A percentile compares a stretch with the other conserved stretches of the same genome.
phyloP scores from a whole-genome alignment of 2,329 filamentous ascomycete species.

The Tolypocladium pustulatum region DNA sequence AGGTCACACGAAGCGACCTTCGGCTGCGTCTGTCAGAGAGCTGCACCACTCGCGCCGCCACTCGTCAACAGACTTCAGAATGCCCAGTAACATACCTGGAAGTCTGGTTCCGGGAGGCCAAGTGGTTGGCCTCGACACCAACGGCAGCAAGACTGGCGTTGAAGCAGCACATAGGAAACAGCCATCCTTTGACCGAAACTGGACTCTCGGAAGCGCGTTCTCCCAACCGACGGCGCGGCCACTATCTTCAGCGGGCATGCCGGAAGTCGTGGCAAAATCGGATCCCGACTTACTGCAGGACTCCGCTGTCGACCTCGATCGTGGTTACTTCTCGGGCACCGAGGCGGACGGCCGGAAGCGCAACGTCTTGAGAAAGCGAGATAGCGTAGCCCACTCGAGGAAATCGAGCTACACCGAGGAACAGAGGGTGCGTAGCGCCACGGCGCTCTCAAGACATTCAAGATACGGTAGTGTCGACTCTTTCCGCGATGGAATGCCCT shows the following conservation, averaged over 20 bases:
- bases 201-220: conserved; percentile 50
- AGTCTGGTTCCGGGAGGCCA: conserved; percentile 8
- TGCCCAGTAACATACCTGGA: conserved; percentile 13
- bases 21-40: conserved; percentile 71
- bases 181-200: conserved; percentile 60
- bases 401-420: conserved; percentile 72
- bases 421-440: conserved; percentile 54
- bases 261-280: conserved; percentile 28
- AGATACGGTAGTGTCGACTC: conserved; percentile 73
- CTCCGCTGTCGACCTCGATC: conserved; percentile 56
- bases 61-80: conserved; percentile 70
- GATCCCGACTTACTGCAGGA: conserved; percentile 30
- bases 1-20: conserved; percentile 51
- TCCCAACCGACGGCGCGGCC: conserved; percentile 30
- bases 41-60: conserved; percentile 78
- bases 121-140: conserved; percentile 30
- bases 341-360: conserved; percentile 68
- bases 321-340: conserved; percentile 87
- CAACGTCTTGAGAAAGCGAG: conserved; percentile 73
- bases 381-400: conserved; percentile 51
- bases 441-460: conserved; percentile 61
- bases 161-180: conserved; percentile 48
- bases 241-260: conserved; percentile 41
- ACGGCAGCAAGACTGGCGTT: conserved; percentile 29
- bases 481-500: conserved; percentile 47